These are phyloP conservation scores for Diaporthe batatas DNA, from an alignment of 2,329 filamentous ascomycete genomes.

Conservation along the genomic window DNA sequence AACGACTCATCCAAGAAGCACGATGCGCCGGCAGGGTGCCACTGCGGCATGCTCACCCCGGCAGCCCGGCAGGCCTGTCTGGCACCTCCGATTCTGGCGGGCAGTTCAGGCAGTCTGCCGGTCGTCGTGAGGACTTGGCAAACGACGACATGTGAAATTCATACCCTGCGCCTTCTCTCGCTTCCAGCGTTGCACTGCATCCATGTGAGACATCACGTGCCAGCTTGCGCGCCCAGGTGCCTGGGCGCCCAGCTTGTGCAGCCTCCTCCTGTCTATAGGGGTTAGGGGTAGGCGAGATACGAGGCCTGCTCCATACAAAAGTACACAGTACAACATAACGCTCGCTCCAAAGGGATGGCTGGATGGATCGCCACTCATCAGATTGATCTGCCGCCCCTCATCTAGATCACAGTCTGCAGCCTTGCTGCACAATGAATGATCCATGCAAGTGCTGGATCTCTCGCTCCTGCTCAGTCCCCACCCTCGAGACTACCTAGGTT, in stretches of 20 bases:
- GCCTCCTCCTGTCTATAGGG: background rate
- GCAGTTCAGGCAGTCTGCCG: too few species aligned
- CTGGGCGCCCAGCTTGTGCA: background rate
- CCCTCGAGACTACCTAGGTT: background rate
- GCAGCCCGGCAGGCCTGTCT: background rate
- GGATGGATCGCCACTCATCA: background rate
- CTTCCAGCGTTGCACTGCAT: background rate
- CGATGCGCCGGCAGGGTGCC: too few species aligned
- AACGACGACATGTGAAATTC: slow-evolving; percentile 2
- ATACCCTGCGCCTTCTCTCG: slow-evolving; percentile 8
- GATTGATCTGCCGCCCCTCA: background rate
- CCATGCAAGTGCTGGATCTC: background rate
- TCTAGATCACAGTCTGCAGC: background rate
- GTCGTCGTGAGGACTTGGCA: background rate
- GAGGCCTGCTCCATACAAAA: too few species aligned
- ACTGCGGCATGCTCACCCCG: background rate
- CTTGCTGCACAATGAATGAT: background rate
- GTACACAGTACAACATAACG: too few species aligned
- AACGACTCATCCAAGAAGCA: background rate
- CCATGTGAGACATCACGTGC: background rate
- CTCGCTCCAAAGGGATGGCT: too few species aligned
- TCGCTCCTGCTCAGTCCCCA: background rate
- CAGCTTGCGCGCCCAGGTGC: too few species aligned
- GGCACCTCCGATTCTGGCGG: background rate
- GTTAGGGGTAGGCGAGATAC: background rate